phyloP scores from a whole-genome alignment of 768 basidiomycete genomes.

The Suillus placidus region DNA sequence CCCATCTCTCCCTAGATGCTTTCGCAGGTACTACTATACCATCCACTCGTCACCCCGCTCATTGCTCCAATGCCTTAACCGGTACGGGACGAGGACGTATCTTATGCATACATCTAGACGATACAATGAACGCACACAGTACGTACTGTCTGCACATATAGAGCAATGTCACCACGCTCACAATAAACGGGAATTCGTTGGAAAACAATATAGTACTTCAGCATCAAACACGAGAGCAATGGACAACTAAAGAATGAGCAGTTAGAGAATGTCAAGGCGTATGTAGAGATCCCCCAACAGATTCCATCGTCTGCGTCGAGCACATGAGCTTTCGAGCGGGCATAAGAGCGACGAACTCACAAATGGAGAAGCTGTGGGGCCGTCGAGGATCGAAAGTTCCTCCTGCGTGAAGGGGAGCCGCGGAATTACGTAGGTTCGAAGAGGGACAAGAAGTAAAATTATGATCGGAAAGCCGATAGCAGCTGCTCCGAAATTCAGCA shows the following conservation, averaged over 20 bases:
- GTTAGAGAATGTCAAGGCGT: background rate
- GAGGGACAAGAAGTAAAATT: constrained; percentile 80
- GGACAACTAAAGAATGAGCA: background rate
- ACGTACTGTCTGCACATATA: background rate
- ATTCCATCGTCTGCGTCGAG: constrained; percentile 43
- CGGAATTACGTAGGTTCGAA: constrained; percentile 74
- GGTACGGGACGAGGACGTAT: background rate
- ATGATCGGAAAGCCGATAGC: constrained; percentile 92
- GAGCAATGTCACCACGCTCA: background rate
- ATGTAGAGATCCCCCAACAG: constrained; percentile 39
- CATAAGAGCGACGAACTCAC: constrained; percentile 47
- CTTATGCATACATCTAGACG: background rate
- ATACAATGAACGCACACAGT: background rate
- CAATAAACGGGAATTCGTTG: background rate
- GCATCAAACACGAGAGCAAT: background rate
- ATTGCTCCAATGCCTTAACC: background rate
- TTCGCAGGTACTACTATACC: background rate
- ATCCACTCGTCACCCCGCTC: background rate
- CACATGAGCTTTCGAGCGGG: constrained; percentile 1
- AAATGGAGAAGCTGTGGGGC: constrained; percentile 85
- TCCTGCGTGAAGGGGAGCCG: constrained; percentile 72
- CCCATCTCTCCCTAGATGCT: background rate
- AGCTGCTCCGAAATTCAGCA: constrained; percentile 44
- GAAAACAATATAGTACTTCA: background rate
- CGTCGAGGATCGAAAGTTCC: constrained; percentile 85